Base-by-base conservation (phyloP, 176 grass and related monocot species). In the Aegilops speltoides region DNA sequence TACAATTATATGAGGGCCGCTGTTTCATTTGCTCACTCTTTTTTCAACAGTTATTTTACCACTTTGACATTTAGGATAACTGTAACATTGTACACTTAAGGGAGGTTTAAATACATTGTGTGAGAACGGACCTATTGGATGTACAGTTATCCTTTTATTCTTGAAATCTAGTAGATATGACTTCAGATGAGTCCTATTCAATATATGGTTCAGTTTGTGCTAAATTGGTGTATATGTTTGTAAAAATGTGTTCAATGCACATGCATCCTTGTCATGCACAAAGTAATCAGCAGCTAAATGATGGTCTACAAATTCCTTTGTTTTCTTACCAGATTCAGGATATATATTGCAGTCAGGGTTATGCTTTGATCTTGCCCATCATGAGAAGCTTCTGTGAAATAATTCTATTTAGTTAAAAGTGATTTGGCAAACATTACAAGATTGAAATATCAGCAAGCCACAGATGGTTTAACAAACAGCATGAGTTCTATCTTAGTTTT, bases 1-100 rank as follows among this genome's bases (percentile, higher is more conserved):
- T 90, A 84, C 81, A 90, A 81, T 73, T 82, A 54, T 79, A 78
- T 93, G 33, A 83, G 59, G 63, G 26, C 20, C 66, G 80, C 62
- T 74, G 29, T 88, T 68, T 65, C 85, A 83, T 82, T 68, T 80
- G 60, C 59, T 64, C n/a, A 3, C 8, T 37, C 10, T 50, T n/a
- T 50, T n/a, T 52, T 76, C 10, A 52, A 74, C 24, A 26, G 26
- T 28, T 2, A 29, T 52, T 19, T 29, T 8, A 52, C 52, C 26
- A 2, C 9, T 50, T 71, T 31, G 46, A 76, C 69, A 33, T 33
- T 46, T 72, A 86, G 10, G 17, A 23, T 41, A 41, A 78, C 0
- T 57, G 32, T 33, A 75, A 68, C 54, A 29, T 50, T 68, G 3
- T 56, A 20, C 67, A 54, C 46, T 33, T 77, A 16, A n/a, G 75